Percentiles rank a stretch among this genome's conserved stretches.
These are phyloP conservation scores for Tulasnella sp. DNA, from an alignment of 768 basidiomycete species.

Conservation along the genomic window DNA sequence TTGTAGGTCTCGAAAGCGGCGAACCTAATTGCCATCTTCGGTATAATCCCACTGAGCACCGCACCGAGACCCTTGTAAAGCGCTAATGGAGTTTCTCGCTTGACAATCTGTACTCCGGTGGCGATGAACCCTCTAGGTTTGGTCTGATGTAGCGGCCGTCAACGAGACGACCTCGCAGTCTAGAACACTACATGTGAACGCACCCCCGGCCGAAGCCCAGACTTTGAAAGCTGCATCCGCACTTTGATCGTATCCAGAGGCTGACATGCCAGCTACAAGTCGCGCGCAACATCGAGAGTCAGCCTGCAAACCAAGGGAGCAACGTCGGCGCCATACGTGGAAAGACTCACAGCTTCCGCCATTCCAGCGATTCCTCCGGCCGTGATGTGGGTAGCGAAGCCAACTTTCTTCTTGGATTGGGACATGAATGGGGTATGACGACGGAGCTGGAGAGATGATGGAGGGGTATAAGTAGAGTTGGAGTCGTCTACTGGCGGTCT, in stretches of 20 bases:
- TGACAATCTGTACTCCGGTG: conserved; percentile 78
- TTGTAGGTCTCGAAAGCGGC: conserved; percentile 97
- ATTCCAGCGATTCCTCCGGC: conserved; percentile 92
- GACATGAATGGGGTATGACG: neutral
- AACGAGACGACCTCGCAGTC: neutral
- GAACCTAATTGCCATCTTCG: conserved; percentile 99
- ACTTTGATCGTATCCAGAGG: conserved; percentile 99
- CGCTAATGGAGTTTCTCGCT: conserved; percentile 86
- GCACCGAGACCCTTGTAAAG: conserved; percentile 98
- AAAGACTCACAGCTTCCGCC: conserved; percentile 68
- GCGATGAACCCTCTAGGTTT: conserved; percentile 88
- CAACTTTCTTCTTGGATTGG: conserved; percentile 33
- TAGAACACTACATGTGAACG: conserved; percentile 26
- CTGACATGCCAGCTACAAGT: conserved; percentile 62
- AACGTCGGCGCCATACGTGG: conserved; percentile 20
- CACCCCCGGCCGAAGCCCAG: conserved; percentile 71
- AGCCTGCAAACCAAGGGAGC: neutral
- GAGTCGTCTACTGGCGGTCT: neutral
- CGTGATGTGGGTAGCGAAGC: conserved; percentile 80
- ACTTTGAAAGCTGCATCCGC: conserved; percentile 95
- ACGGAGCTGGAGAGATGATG: neutral
- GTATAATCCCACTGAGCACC: conserved; percentile 91
- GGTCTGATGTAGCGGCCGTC: conserved; percentile 39
- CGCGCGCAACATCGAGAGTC: conserved; percentile 11
- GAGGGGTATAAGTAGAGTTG: neutral